phyloP scores from a whole-genome alignment of 306 rosid species.

The Inga laurina region DNA sequence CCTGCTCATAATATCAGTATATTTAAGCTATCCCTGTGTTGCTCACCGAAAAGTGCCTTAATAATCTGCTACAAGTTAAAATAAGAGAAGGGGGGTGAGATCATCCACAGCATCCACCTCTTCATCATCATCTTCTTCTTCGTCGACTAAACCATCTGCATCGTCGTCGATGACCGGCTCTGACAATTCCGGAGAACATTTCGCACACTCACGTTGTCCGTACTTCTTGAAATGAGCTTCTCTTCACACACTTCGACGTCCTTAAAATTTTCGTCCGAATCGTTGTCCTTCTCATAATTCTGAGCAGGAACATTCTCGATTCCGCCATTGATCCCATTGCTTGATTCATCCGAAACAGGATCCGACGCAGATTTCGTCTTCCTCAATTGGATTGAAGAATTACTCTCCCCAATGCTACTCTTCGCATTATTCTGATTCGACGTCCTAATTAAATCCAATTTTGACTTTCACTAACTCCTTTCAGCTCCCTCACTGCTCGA shows the following conservation, averaged over 20 bases:
- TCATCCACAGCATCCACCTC: conserved; percentile 30
- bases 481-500: conserved; percentile 32
- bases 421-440: background rate
- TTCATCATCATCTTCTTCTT: conserved; percentile 5
- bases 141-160: conserved; percentile 13
- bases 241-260: conserved; percentile 66
- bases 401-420: conserved; percentile 1
- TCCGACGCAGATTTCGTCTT: conserved; percentile 47
- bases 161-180: conserved; percentile 21
- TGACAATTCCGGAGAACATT: conserved; percentile 38
- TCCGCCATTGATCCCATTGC: conserved; percentile 33
- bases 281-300: conserved; percentile 26
- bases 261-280: conserved; percentile 44
- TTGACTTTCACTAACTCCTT: conserved; percentile 50
- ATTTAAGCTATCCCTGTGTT: no score
- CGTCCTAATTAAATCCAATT: conserved; percentile 45
- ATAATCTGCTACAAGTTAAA: no score
- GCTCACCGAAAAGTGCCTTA: no score
- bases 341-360: conserved; percentile 34
- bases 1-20: no score
- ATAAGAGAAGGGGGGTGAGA: no score
- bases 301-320: conserved; percentile 47
- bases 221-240: conserved; percentile 42
- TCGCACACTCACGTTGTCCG: conserved; percentile 33
- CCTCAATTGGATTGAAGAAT: conserved; percentile 42